Conservation (phyloP, 352 stramenopile genomes). For the Pythium myriotylum region DNA sequence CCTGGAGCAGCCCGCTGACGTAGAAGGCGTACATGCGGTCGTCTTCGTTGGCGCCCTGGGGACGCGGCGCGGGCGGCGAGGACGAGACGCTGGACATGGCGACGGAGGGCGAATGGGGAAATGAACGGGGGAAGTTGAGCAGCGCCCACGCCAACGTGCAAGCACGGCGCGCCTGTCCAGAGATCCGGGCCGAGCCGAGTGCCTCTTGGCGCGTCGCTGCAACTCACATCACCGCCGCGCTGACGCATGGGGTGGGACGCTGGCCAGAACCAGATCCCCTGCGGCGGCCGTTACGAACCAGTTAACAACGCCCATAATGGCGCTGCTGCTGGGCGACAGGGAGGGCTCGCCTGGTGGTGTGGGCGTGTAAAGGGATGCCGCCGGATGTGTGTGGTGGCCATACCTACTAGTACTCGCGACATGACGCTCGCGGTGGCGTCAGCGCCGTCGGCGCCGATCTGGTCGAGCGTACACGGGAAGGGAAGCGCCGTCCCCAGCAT, state of each 20-base stretch:
- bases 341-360: too few relatives aligned
- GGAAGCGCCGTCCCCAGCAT: too few relatives aligned
- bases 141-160: not conserved
- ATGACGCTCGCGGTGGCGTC: too few relatives aligned
- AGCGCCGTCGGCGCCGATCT: too few relatives aligned
- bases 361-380: too few relatives aligned
- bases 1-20: slow-evolving; percentile 53
- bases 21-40: slow-evolving; percentile 63
- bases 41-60: slow-evolving; percentile 7
- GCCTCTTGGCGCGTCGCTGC: too few relatives aligned
- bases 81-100: not conserved
- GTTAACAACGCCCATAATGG: not conserved
- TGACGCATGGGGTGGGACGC: slow-evolving; percentile 1
- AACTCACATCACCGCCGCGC: too few relatives aligned
- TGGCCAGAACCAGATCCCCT: not conserved
- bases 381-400: too few relatives aligned
- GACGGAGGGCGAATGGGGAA: not conserved
- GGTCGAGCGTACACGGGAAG: too few relatives aligned
- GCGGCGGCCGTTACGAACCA: not conserved
- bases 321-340: too few relatives aligned
- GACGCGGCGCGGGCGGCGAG: not conserved
- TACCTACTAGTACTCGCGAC: too few relatives aligned
- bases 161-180: slow-evolving; percentile 14
- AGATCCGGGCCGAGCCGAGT: slow-evolving; percentile 10
- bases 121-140: not conserved